Conservation (phyloP, 257 asterid genomes). For the Solanum stenotomum region DNA sequence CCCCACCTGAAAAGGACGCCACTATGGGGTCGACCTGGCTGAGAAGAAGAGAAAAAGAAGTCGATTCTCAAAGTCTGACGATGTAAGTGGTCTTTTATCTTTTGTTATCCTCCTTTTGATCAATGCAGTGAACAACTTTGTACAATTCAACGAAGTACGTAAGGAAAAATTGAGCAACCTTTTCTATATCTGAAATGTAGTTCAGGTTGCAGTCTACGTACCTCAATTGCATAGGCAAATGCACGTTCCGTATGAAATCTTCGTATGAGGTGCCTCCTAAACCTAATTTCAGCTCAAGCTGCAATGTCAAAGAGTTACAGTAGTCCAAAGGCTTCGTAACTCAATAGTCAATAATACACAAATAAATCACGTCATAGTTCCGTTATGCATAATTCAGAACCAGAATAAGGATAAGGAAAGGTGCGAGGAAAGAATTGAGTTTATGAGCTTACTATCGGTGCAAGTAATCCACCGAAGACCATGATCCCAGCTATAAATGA, state of each 20-base stretch:
- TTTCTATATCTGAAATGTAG: background rate
- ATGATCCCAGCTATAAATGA: conserved; percentile 71
- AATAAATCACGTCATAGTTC: background rate
- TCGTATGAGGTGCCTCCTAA: conserved; percentile 81
- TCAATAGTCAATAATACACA: background rate
- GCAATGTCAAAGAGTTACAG: conserved; percentile 17
- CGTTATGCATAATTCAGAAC: background rate
- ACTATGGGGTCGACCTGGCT: conserved; percentile 96
- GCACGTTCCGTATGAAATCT: conserved; percentile 69
- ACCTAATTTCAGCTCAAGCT: conserved; percentile 89
- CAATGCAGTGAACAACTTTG: background rate
- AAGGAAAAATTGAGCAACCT: background rate
- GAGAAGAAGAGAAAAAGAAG: conserved; percentile 13
- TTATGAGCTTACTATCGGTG: conserved; percentile 69
- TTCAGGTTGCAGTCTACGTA: conserved; percentile 9
- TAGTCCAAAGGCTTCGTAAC: background rate
- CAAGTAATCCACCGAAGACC: conserved; percentile 76
- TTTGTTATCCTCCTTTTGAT: background rate
- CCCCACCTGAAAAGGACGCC: conserved; percentile 97
- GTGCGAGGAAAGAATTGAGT: background rate
- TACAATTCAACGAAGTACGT: background rate
- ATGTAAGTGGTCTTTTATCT: background rate
- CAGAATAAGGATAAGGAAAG: background rate
- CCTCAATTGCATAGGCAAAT: conserved; percentile 87
- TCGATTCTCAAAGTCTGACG: background rate